Evolutionary conservation across 495 filamentous ascomycete species (phyloP).

Genomic region (Aspergillus bertholletiae): DNA sequence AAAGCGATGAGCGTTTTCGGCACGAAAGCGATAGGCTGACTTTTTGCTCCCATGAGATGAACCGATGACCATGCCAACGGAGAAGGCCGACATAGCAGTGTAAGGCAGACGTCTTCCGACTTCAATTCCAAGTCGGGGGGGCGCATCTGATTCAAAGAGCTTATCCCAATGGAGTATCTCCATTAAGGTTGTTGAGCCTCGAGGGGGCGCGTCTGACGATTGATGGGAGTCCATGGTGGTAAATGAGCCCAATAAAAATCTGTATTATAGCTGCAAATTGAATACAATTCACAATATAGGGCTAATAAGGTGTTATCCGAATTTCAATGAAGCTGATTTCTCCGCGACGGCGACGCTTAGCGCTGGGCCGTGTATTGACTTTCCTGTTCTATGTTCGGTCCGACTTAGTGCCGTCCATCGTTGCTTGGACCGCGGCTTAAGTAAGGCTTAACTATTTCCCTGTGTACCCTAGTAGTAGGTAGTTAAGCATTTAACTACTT

Average conservation of each 20-base stretch:
- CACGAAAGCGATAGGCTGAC: conserved; percentile 78
- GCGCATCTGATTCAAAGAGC: conserved; percentile 39
- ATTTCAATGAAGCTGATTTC: neutral
- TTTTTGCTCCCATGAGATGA: conserved; percentile 66
- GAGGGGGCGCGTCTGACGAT: conserved; percentile 8
- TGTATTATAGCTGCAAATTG: neutral
- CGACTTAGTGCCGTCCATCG: neutral
- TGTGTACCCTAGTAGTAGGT: no score
- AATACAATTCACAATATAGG: neutral
- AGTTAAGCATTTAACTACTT: no score
- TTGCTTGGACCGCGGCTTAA: neutral
- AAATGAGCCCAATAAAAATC: neutral
- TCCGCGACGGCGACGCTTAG: neutral
- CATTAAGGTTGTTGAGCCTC: conserved; percentile 20
- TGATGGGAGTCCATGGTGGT: conserved; percentile 26
- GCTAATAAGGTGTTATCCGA: neutral
- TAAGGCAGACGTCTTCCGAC: conserved; percentile 62
- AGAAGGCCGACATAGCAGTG: conserved; percentile 54
- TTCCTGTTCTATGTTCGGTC: neutral
- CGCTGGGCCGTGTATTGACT: neutral
- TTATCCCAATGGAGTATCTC: conserved; percentile 39
- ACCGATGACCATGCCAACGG: conserved; percentile 66
- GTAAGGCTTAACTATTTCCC: no score
- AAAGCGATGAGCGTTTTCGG: conserved; percentile 90
- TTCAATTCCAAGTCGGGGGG: conserved; percentile 61